Conservation (phyloP, 345 rosid genomes). For the Citrus inodora region DNA sequence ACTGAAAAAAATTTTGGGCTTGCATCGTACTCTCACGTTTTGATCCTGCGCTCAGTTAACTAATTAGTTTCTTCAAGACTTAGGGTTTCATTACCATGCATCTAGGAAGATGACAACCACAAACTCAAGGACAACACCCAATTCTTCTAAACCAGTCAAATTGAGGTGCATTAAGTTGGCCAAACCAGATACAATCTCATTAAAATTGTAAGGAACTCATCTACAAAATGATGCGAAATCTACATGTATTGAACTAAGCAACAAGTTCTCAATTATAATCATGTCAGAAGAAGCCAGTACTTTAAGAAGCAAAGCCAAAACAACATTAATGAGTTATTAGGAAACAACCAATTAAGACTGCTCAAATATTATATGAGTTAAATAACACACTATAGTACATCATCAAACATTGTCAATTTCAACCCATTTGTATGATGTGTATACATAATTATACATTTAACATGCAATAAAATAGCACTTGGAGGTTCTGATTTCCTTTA, state of each 20-base stretch:
- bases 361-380: neutral
- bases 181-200: neutral
- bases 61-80: neutral
- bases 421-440: neutral
- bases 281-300: neutral
- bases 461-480: neutral
- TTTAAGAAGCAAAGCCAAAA: neutral
- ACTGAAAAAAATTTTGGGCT: no score
- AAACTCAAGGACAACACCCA: neutral
- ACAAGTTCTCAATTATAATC: neutral
- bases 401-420: neutral
- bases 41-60: neutral
- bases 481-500: neutral
- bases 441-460: neutral
- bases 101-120: neutral
- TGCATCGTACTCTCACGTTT: neutral
- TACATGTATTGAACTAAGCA: neutral
- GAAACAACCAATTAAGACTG: neutral
- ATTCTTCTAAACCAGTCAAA: neutral
- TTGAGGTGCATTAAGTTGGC: neutral
- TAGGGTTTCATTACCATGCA: neutral
- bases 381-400: neutral
- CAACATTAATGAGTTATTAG: no score
- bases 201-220: neutral
- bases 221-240: neutral